Evolutionary conservation across 257 asterid species (phyloP), one percentile per base, ranked within the genome.

Genomic region (Haberlea rhodopensis): DNA sequence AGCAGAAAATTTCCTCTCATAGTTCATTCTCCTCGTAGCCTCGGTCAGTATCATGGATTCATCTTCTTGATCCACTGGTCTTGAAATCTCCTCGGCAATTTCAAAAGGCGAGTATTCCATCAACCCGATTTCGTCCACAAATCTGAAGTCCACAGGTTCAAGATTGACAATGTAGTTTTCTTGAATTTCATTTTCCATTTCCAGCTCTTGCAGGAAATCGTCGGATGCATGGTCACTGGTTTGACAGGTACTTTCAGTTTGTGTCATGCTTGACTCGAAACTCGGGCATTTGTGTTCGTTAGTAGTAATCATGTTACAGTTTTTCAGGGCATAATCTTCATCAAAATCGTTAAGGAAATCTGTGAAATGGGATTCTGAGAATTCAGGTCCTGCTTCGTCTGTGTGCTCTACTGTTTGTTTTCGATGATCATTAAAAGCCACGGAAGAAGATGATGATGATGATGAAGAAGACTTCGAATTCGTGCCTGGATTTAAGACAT

Each of bases 1-100:
- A 23, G 96, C 96, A 1, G 96, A 88, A 60, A 79, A 80, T 62
- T 85, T 85, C 78, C 96, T 81, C 82, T 88, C 96, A 27, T 85
- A 88, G 57, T 72, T 85, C 89, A 87, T 82, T 73, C 90, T 78
- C 79, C 78, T 81, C 90, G 81, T 82, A 0, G 84, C 84, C 63
- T 87, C 95, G 19, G 73, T 84, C 48, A 84, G 18, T 75, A 77
- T 78, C 65, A 60, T 18, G 1, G 85, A 72, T 53, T 10, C 86
- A 3, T 71, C 75, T 28, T 76, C 82, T 45, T 28, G 73, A 57
- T 54, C 81, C 62, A 72, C 27, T 3, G 66, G 69, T n/a, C 46
- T 60, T 10, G 82, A 63, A 1, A 86, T 81, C 58, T 82, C 91
- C 63, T 85, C 84, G 9, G 92, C 84, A 2, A 88, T 79, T 24